Conservation (phyloP, 176 grass and related monocot species). For the Dactylis glomerata region DNA sequence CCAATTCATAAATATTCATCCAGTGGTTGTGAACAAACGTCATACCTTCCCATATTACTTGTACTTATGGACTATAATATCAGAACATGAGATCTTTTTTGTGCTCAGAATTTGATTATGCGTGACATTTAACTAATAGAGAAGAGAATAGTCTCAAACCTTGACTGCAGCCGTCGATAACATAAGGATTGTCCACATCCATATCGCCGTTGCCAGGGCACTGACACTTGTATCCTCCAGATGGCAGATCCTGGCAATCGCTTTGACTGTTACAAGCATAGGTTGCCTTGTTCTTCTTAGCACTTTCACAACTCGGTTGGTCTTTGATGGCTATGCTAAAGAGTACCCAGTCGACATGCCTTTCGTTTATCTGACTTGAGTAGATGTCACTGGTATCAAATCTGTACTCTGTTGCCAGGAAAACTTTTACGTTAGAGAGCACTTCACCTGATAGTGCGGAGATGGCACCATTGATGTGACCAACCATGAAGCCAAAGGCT, state of each 20-base stretch:
- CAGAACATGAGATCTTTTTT: too few relatives aligned
- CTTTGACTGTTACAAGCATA: background rate
- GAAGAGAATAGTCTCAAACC: background rate
- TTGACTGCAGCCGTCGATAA: background rate
- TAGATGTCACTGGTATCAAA: background rate
- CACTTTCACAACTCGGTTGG: constrained; percentile 27
- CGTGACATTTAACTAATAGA: background rate
- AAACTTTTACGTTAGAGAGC: background rate
- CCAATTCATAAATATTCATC: background rate
- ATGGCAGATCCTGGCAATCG: accelerated
- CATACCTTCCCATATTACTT: too few relatives aligned
- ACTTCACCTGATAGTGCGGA: background rate
- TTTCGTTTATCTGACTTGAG: background rate
- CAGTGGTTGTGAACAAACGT: too few relatives aligned
- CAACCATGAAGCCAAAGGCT: background rate
- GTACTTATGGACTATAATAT: too few relatives aligned
- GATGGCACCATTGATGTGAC: background rate
- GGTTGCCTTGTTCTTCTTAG: background rate
- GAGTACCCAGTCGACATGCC: accelerated
- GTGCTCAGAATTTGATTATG: background rate
- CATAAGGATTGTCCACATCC: accelerated
- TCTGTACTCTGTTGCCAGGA: accelerated
- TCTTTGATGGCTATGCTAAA: background rate
- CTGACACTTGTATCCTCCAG: background rate
- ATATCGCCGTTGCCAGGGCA: accelerated